Percentiles rank a stretch among this genome's conserved stretches.
Conservation (phyloP, 306 rosid species). For the Oxytropis ochrocephala region DNA sequence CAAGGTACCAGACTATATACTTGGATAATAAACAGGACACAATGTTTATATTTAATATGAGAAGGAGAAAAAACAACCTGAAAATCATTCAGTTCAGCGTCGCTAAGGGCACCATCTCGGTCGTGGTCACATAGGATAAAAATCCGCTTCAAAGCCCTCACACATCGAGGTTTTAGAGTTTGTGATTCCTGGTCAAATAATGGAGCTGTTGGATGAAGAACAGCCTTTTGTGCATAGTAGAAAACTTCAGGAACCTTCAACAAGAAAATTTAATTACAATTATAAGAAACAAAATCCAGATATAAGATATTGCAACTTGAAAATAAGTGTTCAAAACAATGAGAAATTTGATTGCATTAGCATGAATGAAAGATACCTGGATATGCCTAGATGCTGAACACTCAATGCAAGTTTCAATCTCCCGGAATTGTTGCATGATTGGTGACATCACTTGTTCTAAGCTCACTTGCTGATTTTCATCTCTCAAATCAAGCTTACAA, state of each 20-base stretch:
- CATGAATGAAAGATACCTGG: constrained; percentile 49
- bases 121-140: constrained; percentile 94
- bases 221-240: constrained; percentile 97
- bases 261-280: constrained; percentile 4
- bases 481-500: constrained; percentile 94
- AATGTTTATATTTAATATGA: not conserved
- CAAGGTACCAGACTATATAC: not conserved
- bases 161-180: constrained; percentile 89
- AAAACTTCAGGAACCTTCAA: constrained; percentile 93
- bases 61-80: constrained; percentile 24
- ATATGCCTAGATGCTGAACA: constrained; percentile 89
- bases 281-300: constrained; percentile 11
- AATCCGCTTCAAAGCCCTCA: constrained; percentile 88
- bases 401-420: constrained; percentile 98
- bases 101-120: constrained; percentile 78
- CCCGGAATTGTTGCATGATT: constrained; percentile 97
- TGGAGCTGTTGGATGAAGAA: constrained; percentile 97
- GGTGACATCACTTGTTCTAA: constrained; percentile 97
- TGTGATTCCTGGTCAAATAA: constrained; percentile 95
- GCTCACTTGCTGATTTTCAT: constrained; percentile 85
- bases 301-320: not conserved
- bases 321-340: not conserved
- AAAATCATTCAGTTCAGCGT: constrained; percentile 37
- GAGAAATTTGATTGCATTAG: not conserved
- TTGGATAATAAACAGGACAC: not conserved